Conservation (phyloP, 2,329 filamentous ascomycete genomes). For the Teratosphaeria viscida region DNA sequence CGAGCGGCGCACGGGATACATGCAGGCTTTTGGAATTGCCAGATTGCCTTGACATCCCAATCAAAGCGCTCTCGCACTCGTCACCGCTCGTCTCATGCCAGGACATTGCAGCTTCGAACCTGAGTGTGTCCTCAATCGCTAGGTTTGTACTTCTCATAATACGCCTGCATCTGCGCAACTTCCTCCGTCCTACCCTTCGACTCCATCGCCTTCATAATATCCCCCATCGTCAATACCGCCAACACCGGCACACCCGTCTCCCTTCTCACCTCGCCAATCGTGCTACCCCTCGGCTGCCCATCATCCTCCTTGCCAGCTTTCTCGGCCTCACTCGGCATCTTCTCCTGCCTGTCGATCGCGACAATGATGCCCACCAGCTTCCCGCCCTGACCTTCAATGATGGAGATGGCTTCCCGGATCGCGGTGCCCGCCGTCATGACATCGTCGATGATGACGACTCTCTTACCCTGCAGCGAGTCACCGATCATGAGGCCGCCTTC, state of each 20-base stretch:
- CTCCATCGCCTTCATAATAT: slow-evolving; percentile 49
- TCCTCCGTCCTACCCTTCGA: slow-evolving; percentile 36
- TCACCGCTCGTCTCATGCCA: too few relatives aligned
- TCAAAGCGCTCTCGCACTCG: too few relatives aligned
- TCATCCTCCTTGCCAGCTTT: slow-evolving; percentile 45
- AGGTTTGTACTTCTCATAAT: slow-evolving; percentile 41
- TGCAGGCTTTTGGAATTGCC: too few relatives aligned
- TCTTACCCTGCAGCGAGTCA: slow-evolving; percentile 71
- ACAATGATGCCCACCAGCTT: slow-evolving; percentile 79
- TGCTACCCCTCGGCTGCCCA: slow-evolving; percentile 59
- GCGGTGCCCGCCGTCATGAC: slow-evolving; percentile 94
- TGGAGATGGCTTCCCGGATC: slow-evolving; percentile 81
- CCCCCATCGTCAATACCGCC: slow-evolving; percentile 71
- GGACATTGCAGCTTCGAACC: too few relatives aligned
- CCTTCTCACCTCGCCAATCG: slow-evolving; percentile 74
- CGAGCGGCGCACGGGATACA: too few relatives aligned
- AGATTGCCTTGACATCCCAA: too few relatives aligned
- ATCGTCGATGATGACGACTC: slow-evolving; percentile 85
- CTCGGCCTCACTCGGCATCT: slow-evolving; percentile 48
- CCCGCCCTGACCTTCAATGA: slow-evolving; percentile 78
- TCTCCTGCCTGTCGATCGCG: slow-evolving; percentile 79
- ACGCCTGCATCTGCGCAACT: slow-evolving; percentile 56
- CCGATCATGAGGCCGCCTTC: slow-evolving; percentile 92
- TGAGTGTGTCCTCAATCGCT: slow-evolving; percentile 13
- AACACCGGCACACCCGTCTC: slow-evolving; percentile 77